These are phyloP conservation scores for Coelastrella sp. DNA, from an alignment of 139 green algal genomes.

Conservation along the genomic window DNA sequence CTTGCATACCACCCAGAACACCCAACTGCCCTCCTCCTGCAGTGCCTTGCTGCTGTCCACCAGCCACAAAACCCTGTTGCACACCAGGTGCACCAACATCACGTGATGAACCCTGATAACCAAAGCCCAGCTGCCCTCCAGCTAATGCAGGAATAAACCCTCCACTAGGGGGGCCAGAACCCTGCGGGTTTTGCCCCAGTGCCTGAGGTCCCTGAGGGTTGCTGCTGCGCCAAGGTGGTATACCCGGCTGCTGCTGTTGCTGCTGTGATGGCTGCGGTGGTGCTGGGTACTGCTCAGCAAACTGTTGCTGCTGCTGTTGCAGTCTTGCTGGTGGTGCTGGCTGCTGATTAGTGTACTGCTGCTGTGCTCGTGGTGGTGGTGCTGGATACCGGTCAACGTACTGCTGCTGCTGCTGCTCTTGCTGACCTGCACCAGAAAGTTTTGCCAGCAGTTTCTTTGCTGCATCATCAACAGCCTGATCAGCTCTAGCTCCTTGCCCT, in stretches of 20 bases:
- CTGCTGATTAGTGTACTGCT: no score
- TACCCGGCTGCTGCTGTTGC: slow-evolving; percentile 29
- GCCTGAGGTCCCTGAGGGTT: not conserved
- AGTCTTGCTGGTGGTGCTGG: no score
- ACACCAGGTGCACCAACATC: not conserved
- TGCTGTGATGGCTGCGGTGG: not conserved
- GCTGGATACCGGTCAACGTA: no score
- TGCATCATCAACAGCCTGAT: not conserved
- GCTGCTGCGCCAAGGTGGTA: slow-evolving; percentile 13
- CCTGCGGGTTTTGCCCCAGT: not conserved
- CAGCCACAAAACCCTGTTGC: not conserved
- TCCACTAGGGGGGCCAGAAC: not conserved
- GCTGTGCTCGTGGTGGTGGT: no score
- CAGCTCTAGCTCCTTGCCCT: not conserved
- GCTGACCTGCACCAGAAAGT: not conserved
- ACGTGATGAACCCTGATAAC: not conserved
- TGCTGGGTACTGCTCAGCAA: no score
- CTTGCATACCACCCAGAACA: not conserved
- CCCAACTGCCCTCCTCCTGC: not conserved
- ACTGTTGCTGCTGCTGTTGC: slow-evolving; percentile 6
- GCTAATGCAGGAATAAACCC: no score
- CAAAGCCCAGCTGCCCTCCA: not conserved
- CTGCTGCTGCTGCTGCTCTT: slow-evolving; percentile 15
- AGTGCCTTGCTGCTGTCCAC: not conserved
- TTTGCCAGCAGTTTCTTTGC: not conserved